phyloP scores from a whole-genome alignment of 176 grass and related monocot genomes.

The Musa itinerans region DNA sequence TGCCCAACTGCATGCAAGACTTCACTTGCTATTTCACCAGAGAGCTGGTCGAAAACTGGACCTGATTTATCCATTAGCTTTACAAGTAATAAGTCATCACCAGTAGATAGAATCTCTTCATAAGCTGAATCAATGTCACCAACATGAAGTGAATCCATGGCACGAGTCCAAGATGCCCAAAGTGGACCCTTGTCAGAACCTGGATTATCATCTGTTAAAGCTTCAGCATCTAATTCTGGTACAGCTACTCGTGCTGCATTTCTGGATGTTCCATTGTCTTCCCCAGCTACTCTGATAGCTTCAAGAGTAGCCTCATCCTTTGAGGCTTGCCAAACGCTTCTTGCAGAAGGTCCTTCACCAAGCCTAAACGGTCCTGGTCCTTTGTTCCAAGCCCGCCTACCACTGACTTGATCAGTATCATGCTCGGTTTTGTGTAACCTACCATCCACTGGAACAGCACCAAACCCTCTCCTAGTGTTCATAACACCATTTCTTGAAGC shows the following conservation, averaged over 20 bases:
- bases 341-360: conserved; percentile 92
- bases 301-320: conserved; percentile 96
- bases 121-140: conserved; percentile 75
- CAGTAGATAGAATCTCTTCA: conserved; percentile 70
- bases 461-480: conserved; percentile 53
- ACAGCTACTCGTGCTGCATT: conserved; percentile 36
- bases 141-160: conserved; percentile 79
- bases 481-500: conserved; percentile 40
- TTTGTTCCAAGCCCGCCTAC: conserved; percentile 76
- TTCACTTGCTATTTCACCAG: conserved; percentile 66
- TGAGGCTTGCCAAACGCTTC: conserved; percentile 91
- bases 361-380: conserved; percentile 66
- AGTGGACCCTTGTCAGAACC: conserved; percentile 58
- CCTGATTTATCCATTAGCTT: conserved; percentile 98
- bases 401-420: conserved; percentile 34
- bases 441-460: conserved; percentile 47
- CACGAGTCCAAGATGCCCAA: conserved; percentile 78
- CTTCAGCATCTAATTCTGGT: conserved; percentile 60
- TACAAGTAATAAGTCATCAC: conserved; percentile 71
- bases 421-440: conserved; percentile 43
- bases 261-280: conserved; percentile 77
- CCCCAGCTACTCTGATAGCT: conserved; percentile 89
- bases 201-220: conserved; percentile 58
- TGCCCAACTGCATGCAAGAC: conserved; percentile 75
- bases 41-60: conserved; percentile 73